Evolutionary conservation across 1,139 yeast genomes (phyloP).

Genomic region (Sugiyamaella xylanicola): DNA sequence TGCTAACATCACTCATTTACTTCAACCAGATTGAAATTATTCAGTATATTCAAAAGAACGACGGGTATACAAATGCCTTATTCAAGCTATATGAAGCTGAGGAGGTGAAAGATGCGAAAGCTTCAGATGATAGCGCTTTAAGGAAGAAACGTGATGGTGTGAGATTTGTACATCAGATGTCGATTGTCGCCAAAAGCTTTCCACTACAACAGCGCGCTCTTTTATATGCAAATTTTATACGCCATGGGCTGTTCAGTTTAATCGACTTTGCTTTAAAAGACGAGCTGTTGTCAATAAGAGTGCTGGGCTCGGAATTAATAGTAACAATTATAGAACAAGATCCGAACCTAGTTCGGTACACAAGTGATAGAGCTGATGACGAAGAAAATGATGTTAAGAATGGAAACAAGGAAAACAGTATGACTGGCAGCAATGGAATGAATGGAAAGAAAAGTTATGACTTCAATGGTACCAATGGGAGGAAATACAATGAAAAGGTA

Average conservation of each 20-base stretch:
- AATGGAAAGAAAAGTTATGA: constrained; percentile 5
- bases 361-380: constrained; percentile 2
- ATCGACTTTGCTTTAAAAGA: constrained; percentile 71
- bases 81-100: constrained; percentile 54
- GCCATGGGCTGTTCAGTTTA: constrained; percentile 69
- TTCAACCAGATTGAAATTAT: constrained; percentile 71
- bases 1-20: constrained; percentile 66
- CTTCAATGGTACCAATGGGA: background rate
- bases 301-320: constrained; percentile 79
- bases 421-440: constrained; percentile 4
- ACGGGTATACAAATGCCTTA: constrained; percentile 51
- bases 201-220: constrained; percentile 64
- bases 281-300: constrained; percentile 54
- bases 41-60: constrained; percentile 61
- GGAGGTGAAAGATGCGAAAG: background rate
- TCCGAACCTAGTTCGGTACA: constrained; percentile 55
- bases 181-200: constrained; percentile 69
- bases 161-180: constrained; percentile 76
- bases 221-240: constrained; percentile 65
- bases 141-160: constrained; percentile 67
- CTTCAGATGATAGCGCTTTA: background rate
- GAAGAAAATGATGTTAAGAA: background rate
- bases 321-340: constrained; percentile 85
- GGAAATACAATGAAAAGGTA: constrained; percentile 42
- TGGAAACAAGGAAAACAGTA: constrained; percentile 7